phyloP scores from a whole-genome alignment of 257 asterid genomes.

The Avicennia marina region DNA sequence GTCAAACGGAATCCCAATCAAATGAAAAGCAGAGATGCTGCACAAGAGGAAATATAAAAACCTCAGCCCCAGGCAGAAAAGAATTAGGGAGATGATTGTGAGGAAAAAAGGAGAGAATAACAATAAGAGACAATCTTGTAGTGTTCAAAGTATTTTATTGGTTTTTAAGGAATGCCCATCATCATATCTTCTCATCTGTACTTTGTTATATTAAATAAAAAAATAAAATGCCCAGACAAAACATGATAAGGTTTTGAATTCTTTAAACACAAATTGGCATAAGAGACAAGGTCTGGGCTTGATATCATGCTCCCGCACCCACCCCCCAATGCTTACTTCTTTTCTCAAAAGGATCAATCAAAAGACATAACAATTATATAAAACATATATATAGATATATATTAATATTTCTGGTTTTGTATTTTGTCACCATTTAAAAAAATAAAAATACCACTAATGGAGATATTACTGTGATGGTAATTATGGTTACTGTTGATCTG shows the following conservation, averaged over 20 bases:
- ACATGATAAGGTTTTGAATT: slow-evolving; percentile 73
- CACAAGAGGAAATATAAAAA: slow-evolving; percentile 8
- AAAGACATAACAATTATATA: slow-evolving; percentile 3
- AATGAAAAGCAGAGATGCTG: slow-evolving; percentile 26
- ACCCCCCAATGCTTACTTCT: slow-evolving; percentile 9
- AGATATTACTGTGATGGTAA: not conserved
- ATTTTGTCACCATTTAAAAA: not conserved
- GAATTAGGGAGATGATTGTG: not conserved
- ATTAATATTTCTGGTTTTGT: not conserved
- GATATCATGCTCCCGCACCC: slow-evolving; percentile 37
- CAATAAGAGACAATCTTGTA: slow-evolving; percentile 23
- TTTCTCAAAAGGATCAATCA: slow-evolving; percentile 24
- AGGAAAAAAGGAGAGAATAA: slow-evolving; percentile 5
- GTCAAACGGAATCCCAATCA: slow-evolving; percentile 26
- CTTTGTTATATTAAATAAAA: slow-evolving; percentile 40
- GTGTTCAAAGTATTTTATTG: slow-evolving; percentile 14
- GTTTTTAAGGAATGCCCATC: slow-evolving; percentile 42
- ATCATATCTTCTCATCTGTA: slow-evolving; percentile 49
- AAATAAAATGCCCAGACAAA: slow-evolving; percentile 53
- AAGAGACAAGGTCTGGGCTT: slow-evolving; percentile 70
- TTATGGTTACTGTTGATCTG: not conserved
- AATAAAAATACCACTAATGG: slow-evolving; percentile 2
- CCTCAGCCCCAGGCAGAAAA: too few relatives aligned
- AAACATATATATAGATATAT: too few relatives aligned
- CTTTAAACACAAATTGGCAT: slow-evolving; percentile 49